Base-by-base conservation (phyloP, 2,329 filamentous ascomycete species). In the Penicillium sp. region DNA sequence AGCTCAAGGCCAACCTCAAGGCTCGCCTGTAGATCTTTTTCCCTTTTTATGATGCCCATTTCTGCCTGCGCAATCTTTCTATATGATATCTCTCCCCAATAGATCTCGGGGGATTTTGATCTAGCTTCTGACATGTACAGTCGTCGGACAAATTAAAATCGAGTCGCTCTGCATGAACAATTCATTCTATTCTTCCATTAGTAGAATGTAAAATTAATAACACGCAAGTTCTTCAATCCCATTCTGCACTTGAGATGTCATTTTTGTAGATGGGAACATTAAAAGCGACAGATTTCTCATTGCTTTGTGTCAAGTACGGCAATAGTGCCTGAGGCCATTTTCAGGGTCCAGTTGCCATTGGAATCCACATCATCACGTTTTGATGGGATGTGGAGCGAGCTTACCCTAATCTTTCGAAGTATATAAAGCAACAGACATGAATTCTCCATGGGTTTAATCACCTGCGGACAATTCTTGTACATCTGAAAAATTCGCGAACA, bases 1-100 rank as follows among this genome's bases (percentile, higher is more conserved):
- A 92, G 71, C 84, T 99, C 80, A 93, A 93, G 86, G 80, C 81
- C 63, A 86, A 86, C 67, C 81, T 96, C 48, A 72, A 71, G 67
- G 59, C 73, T 47, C 69, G 68, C 48, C 65, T 74, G 51, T 74
- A 72, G 61, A 72, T 50, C 42, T 57, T 33, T 54, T 42, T 22
- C 44, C 54, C 46, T 54, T 56, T 56, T 55, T 45, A 42, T 50
- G 35, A 52, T 58, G 56, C 46, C 57, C 39, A 26, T 50, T 55
- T 50, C 37, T 50, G 22, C 26, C 22, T 42, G 48, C 48, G 21
- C 14, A 33, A 35, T 37, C 37, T 50, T 24, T 53, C 35, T 52
- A 56, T 63, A 54, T 57, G 56, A 65, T 61, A 63, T 58, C 53
- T 54, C 46, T 50, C 51, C 37, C 46, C 46, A 50, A 52, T 60